Evolutionary conservation across 139 green algal species (phyloP).

Genomic region (Tetradesmus lagerheimii): DNA sequence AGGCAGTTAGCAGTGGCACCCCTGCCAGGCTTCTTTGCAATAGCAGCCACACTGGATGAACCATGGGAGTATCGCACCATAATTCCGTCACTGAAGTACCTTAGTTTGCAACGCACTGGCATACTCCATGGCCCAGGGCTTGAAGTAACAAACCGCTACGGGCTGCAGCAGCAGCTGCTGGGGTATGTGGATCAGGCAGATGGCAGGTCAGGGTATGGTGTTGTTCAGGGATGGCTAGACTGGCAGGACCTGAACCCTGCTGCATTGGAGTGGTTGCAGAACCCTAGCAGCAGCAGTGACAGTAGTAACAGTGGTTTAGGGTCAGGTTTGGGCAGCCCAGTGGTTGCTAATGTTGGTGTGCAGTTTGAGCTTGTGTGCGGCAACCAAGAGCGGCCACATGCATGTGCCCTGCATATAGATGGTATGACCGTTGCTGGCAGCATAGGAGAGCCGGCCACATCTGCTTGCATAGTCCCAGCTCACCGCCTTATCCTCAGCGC

Average conservation of each 20-base stretch:
- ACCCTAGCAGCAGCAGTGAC: not conserved
- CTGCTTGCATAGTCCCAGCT: constrained; percentile 8
- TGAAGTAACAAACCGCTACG: not conserved
- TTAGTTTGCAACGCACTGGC: not conserved
- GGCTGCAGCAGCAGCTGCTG: constrained; percentile 35
- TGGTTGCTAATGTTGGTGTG: constrained; percentile 2
- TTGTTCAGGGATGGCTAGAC: constrained; percentile 31
- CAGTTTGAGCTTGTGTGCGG: constrained; percentile 31
- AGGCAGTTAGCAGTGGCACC: not conserved
- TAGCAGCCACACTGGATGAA: not conserved
- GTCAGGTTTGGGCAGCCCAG: not conserved
- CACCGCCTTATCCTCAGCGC: not conserved
- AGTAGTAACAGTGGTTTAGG: not conserved
- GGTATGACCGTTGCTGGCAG: constrained; percentile 2
- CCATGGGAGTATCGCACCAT: not conserved
- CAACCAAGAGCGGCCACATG: not conserved
- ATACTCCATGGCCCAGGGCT: constrained; percentile 13
- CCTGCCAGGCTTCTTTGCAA: constrained; percentile 19
- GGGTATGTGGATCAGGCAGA: not conserved
- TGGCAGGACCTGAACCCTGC: constrained; percentile 4
- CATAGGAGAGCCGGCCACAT: not conserved
- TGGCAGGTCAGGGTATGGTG: not conserved
- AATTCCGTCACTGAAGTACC: not conserved
- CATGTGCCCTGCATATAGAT: constrained; percentile 14
- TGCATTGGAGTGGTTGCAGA: not conserved